Evolutionary conservation across 2,329 filamentous ascomycete species (phyloP).

Genomic region (Myriangium duriaei): DNA sequence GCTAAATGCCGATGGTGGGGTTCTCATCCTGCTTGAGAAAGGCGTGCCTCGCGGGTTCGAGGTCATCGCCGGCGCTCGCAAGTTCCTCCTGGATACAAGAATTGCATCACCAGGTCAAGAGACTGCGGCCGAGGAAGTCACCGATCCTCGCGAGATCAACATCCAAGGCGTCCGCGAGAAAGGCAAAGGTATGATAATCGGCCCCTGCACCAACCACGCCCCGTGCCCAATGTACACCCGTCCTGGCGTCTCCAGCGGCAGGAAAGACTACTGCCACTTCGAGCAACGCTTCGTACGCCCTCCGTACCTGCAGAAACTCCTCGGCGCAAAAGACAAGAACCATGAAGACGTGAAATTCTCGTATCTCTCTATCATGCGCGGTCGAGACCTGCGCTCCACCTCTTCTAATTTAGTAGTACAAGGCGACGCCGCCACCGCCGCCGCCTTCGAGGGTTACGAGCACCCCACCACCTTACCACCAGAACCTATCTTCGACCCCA

Average conservation of each 20-base stretch:
- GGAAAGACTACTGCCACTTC: slow-evolving; percentile 88
- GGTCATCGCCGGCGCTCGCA: slow-evolving; percentile 71
- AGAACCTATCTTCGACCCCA: slow-evolving; percentile 8
- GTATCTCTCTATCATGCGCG: slow-evolving; percentile 75
- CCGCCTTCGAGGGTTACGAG: slow-evolving; percentile 64
- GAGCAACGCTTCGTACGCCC: slow-evolving; percentile 79
- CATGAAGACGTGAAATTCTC: slow-evolving; percentile 87
- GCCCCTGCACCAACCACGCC: slow-evolving; percentile 72
- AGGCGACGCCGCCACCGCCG: slow-evolving; percentile 45
- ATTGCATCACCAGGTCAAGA: slow-evolving; percentile 50
- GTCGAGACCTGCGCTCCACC: slow-evolving; percentile 43
- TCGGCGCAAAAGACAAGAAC: slow-evolving; percentile 58
- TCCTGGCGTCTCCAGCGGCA: slow-evolving; percentile 54
- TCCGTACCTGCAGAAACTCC: slow-evolving; percentile 63
- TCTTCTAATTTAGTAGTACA: slow-evolving; percentile 29
- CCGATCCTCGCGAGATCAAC: slow-evolving; percentile 15
- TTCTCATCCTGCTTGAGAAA: slow-evolving; percentile 82
- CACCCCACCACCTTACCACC: slow-evolving; percentile 19
- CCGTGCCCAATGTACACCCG: slow-evolving; percentile 75
- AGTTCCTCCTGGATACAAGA: slow-evolving; percentile 63
- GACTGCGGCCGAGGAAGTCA: slow-evolving; percentile 19
- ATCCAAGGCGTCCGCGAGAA: slow-evolving; percentile 25
- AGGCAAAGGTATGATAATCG: slow-evolving; percentile 50
- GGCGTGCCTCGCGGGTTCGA: slow-evolving; percentile 87
- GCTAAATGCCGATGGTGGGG: slow-evolving; percentile 69